Conservation (phyloP, 2,329 filamentous ascomycete genomes). For the Akanthomyces dipterigenus region DNA sequence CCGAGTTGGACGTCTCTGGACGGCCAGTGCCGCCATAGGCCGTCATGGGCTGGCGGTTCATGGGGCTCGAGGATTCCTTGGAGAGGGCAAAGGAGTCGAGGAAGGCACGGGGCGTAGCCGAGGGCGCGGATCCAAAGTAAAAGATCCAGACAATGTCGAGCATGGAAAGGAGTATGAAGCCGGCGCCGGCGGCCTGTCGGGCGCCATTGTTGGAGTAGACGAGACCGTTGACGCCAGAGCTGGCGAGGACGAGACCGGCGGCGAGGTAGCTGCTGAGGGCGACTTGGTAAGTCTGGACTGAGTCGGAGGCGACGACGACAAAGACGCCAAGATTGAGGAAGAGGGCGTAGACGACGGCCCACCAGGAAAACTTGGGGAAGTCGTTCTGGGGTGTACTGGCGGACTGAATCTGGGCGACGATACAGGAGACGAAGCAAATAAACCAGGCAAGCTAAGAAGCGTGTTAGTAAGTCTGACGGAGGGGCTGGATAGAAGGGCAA, state of each 20-base stretch:
- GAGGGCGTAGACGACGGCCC: slow-evolving; percentile 79
- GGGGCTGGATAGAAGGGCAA: not conserved
- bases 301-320: slow-evolving; percentile 76
- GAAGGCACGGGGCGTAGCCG: slow-evolving; percentile 78
- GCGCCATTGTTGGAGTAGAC: slow-evolving; percentile 70
- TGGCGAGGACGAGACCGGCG: slow-evolving; percentile 76
- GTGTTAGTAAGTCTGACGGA: slow-evolving; percentile 15
- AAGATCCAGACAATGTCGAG: slow-evolving; percentile 95
- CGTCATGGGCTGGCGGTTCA: slow-evolving; percentile 65
- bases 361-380: slow-evolving; percentile 90
- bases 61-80: slow-evolving; percentile 61
- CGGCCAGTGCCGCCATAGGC: slow-evolving; percentile 65
- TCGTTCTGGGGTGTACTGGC: slow-evolving; percentile 27
- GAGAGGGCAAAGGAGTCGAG: slow-evolving; percentile 92
- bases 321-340: slow-evolving; percentile 75
- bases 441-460: slow-evolving; percentile 76
- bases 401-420: slow-evolving; percentile 57
- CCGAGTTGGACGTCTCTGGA: slow-evolving; percentile 76
- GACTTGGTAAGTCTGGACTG: slow-evolving; percentile 82
- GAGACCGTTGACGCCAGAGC: slow-evolving; percentile 77
- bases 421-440: slow-evolving; percentile 81
- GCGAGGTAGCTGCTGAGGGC: slow-evolving; percentile 84
- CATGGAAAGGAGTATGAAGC: slow-evolving; percentile 91
- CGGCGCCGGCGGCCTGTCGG: slow-evolving; percentile 80
- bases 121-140: slow-evolving; percentile 92